Conservation (phyloP, 495 filamentous ascomycete species). For the Hyaloscypha variabilis region DNA sequence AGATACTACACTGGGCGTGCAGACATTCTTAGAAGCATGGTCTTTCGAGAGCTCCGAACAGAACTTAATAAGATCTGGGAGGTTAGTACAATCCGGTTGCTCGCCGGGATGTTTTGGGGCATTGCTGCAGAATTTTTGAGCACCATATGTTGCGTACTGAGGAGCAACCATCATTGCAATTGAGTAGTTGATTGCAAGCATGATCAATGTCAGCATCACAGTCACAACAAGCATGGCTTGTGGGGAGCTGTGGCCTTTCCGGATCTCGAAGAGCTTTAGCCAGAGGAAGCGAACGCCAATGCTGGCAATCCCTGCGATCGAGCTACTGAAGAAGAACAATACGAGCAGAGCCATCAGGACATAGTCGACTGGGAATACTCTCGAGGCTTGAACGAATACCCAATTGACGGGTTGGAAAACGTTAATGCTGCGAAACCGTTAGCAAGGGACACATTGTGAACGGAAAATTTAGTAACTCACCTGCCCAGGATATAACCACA, state of each 20-base stretch:
- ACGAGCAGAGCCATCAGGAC: conserved; percentile 81
- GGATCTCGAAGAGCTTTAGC: conserved; percentile 87
- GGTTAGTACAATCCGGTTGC: conserved; percentile 79
- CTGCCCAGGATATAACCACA: conserved; percentile 92
- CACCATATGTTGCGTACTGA: conserved; percentile 92
- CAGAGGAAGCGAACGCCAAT: conserved; percentile 96
- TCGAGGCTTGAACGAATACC: conserved; percentile 80
- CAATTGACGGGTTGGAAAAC: conserved; percentile 96
- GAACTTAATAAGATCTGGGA: conserved; percentile 68
- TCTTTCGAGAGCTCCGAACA: conserved; percentile 75
- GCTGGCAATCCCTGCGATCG: conserved; percentile 80
- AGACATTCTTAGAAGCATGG: conserved; percentile 68
- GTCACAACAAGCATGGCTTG: conserved; percentile 92
- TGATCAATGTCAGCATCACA: conserved; percentile 85
- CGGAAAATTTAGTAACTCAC: neutral
- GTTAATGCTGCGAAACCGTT: conserved; percentile 58
- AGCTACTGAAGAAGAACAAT: conserved; percentile 82
- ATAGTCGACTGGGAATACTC: conserved; percentile 91
- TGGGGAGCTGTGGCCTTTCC: conserved; percentile 84
- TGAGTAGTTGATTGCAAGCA: conserved; percentile 87
- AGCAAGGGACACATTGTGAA: neutral
- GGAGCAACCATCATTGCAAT: conserved; percentile 90
- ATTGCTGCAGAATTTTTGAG: conserved; percentile 89
- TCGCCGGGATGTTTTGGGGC: conserved; percentile 53
- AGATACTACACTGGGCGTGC: conserved; percentile 86